Base-by-base conservation (phyloP, 345 rosid species). In the Linum tenue region DNA sequence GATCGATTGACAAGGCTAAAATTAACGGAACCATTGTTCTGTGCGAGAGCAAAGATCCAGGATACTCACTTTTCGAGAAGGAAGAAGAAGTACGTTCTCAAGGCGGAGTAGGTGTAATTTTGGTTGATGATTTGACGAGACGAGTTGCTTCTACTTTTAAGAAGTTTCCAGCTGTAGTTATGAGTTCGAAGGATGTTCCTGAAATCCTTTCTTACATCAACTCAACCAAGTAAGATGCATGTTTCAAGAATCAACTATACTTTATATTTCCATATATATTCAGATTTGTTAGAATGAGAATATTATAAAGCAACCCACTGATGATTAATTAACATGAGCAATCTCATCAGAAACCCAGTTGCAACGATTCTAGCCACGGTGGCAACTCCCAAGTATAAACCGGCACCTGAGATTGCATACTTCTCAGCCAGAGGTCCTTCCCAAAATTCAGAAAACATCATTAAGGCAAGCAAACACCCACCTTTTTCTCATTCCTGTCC, bases 361-460 rank as follows among this genome's bases (percentile, higher is more conserved):
- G 94, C 87, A 58, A 92, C 86, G 7, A 83, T 90, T 70, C 72
- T 83, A 67, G 74, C 89, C 5, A 85, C 96, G 2, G 64, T 59
- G 11, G 42, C 83, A 0, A 81, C 77, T 43, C 74, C 77, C 37
- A 71, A 84, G 16, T 82, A 82, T 64, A 81, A 75, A 68, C 94
- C 94, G 0, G 91, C 98, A 0, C 98, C 98, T 37, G 39, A 62
- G 22, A 9, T 84, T 56, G 90, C 91, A 4, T 83, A 77, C 70
- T 90, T 92, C 77, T 90, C 97, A 56, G 56, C 97, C 0, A 78
- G 96, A 74, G 98, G 98, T 9, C 97, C 96, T 73, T 80, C 90
- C 56, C 61, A 75, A 22, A 6, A 73, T 69, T 69, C 90, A 59
- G 81, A 72, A 77, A 89, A 75, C 75, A 79, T 92, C 70, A 85